Evolutionary conservation across 2,329 filamentous ascomycete species (phyloP).

Genomic region (Aureobasidium sp.): DNA sequence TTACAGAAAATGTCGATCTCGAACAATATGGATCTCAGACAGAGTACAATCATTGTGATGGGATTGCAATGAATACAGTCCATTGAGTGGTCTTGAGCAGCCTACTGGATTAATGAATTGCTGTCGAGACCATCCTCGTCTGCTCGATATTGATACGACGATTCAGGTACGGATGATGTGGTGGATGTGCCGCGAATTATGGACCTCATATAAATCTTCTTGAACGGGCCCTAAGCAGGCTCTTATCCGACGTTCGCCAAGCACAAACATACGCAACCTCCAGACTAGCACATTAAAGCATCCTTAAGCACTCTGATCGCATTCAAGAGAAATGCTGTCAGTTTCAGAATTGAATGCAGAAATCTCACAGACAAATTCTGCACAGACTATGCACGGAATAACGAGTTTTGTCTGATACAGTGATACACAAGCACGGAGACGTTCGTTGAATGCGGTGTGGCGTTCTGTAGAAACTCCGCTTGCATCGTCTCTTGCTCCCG

Average conservation of each 20-base stretch:
- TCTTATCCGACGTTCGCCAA: neutral
- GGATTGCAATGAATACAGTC: neutral
- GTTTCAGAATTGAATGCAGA: no score
- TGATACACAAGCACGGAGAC: neutral
- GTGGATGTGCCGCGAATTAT: conserved; percentile 1
- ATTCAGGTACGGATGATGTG: neutral
- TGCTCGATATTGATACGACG: neutral
- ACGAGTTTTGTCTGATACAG: neutral
- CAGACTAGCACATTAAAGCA: no score
- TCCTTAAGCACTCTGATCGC: no score
- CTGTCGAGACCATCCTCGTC: neutral
- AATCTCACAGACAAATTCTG: no score
- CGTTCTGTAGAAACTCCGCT: neutral
- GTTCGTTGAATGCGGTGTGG: neutral
- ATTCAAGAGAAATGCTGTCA: no score
- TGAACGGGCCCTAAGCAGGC: neutral
- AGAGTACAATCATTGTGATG: no score
- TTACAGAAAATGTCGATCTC: conserved; percentile 18
- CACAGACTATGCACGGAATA: neutral
- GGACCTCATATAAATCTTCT: neutral
- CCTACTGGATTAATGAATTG: neutral
- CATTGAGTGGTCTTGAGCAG: neutral
- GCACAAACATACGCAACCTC: neutral
- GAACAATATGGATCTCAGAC: neutral
- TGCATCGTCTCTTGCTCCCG: neutral